Base-by-base conservation (phyloP, 768 basidiomycete species). In the Hebeloma cylindrosporum region DNA sequence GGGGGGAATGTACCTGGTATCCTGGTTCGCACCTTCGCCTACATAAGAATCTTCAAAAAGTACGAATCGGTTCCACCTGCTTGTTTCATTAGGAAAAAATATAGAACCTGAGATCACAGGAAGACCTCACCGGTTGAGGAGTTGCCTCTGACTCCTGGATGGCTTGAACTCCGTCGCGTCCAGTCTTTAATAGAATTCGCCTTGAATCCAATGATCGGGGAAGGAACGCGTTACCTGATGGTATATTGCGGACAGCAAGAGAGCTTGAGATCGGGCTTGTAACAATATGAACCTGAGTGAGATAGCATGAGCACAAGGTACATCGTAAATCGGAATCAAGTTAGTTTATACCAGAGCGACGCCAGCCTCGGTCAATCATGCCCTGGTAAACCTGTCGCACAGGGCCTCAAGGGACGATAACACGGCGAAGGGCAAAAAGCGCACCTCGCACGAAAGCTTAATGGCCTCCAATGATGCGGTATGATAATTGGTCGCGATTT, bases 241-340 rank as follows among this genome's bases (percentile, higher is more conserved):
- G 95, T 92, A 60, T 96, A 95, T 53, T 93, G 88, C 1, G 94
- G 91, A 61, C 95, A 98, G 60, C 95, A 97, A 7, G 92, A 85
- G 4, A 66, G 61, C 50, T 71, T 76, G 64, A 94, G 70, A 62
- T 94, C 83, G 3, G 93, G 93, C 51, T 89, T 91, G 64, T 97
- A 97, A 57, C 90, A 83, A 66, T 83, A 93, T 21, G 69, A 72
- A 3, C 78, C 78, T 77, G 21, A 5, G 6, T 25, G n/a, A 37
- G 25, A 14, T 14, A 3, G n/a, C 7, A 31, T 39, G 25, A 42
- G 13, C 28, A 20, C 11, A 26, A 26, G 9, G 43, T 10, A 27
- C 16, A n/a, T 29, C 2, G 14, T 25, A n/a, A 11, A 11, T 2
- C 3, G 17, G 7, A 18, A 44, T 7, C 21, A 44, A 22, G 17